Evolutionary conservation across 1,284 basidiomycete species (phyloP).

Genomic region (Fomitopsis schrenkii): DNA sequence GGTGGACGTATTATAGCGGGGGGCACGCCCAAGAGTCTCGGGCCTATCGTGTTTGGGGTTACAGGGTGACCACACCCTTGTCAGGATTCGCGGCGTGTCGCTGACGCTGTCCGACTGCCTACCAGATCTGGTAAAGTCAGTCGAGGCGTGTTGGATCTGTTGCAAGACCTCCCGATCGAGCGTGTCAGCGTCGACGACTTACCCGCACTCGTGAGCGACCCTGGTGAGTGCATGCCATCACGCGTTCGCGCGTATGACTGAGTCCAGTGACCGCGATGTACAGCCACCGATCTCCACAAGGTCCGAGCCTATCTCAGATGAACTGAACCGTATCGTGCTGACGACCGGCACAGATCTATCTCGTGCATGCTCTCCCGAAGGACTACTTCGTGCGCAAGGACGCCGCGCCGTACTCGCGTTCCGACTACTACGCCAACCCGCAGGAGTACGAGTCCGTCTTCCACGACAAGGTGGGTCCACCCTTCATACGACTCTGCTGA

Average conservation of each 20-base stretch:
- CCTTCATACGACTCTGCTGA: not conserved
- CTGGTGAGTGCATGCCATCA: slow-evolving; percentile 35
- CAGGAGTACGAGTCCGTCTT: slow-evolving; percentile 66
- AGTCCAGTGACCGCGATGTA: not conserved
- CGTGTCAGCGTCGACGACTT: slow-evolving; percentile 58
- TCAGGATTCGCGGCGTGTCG: not conserved
- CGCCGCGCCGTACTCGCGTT: slow-evolving; percentile 56
- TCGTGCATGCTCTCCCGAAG: slow-evolving; percentile 67
- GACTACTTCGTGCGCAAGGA: slow-evolving; percentile 65
- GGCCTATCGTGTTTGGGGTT: slow-evolving; percentile 78
- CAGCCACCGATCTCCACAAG: slow-evolving; percentile 54
- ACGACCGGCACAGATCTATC: slow-evolving; percentile 55
- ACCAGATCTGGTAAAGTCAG: slow-evolving; percentile 76
- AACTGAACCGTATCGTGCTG: not conserved
- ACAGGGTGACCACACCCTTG: slow-evolving; percentile 57
- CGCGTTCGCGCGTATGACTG: not conserved
- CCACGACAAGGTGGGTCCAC: slow-evolving; percentile 49
- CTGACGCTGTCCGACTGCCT: not conserved
- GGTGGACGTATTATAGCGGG: slow-evolving; percentile 43
- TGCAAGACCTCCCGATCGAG: slow-evolving; percentile 66
- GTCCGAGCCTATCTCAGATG: slow-evolving; percentile 21
- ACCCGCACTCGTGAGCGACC: slow-evolving; percentile 43
- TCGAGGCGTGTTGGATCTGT: slow-evolving; percentile 67
- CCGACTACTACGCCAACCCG: slow-evolving; percentile 72
- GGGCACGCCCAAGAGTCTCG: slow-evolving; percentile 61